phyloP scores from a whole-genome alignment of 2,329 filamentous ascomycete species.

The Alternaria novae-zelandiae region DNA sequence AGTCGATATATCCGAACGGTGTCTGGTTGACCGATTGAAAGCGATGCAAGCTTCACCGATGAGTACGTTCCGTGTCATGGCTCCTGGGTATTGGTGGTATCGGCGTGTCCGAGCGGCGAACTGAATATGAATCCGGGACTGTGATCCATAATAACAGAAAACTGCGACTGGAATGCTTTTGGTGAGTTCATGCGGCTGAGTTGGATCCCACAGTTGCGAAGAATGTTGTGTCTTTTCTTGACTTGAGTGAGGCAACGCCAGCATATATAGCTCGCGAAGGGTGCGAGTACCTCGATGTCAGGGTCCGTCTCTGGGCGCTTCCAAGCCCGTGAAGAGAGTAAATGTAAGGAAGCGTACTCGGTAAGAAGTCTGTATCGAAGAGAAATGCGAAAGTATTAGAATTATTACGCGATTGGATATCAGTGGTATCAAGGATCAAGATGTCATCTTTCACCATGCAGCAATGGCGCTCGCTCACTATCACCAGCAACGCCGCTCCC shows the following conservation, averaged over 20 bases:
- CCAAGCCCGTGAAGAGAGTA: neutral
- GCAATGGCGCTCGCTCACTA: constrained; percentile 9
- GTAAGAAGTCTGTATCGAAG: neutral
- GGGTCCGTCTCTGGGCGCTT: neutral
- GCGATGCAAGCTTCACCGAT: neutral
- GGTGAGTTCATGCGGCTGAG: neutral
- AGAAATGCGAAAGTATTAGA: neutral
- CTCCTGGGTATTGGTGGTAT: neutral
- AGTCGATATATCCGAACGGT: neutral
- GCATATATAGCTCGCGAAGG: neutral
- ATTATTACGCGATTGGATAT: neutral
- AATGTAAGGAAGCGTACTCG: neutral
- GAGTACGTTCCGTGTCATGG: neutral
- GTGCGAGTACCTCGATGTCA: constrained; percentile 11
- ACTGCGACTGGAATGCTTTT: neutral
- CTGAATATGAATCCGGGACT: neutral
- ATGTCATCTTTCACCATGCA: neutral
- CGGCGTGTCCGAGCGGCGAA: neutral
- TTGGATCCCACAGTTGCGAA: neutral
- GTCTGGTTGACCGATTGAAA: neutral
- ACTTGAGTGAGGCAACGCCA: neutral
- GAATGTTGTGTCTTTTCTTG: neutral
- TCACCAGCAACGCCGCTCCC: neutral
- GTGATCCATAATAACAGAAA: neutral
- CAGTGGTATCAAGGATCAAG: neutral